Evolutionary conservation across 495 filamentous ascomycete species (phyloP), one percentile per base, ranked within the genome.

Genomic region (Hypoxylon crocopeplum): DNA sequence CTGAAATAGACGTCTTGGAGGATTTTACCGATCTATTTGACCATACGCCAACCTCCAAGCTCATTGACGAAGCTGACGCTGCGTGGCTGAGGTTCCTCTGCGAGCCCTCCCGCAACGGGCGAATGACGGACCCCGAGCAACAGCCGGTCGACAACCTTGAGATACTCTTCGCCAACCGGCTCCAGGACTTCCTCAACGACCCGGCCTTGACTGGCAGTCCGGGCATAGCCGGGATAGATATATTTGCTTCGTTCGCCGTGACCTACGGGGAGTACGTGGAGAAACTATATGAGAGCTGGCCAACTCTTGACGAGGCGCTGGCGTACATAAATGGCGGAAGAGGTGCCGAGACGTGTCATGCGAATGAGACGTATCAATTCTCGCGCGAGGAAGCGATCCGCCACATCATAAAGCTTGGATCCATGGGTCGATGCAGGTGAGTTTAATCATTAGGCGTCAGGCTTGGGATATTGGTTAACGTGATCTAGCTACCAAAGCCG

Each of bases 61-160:
- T 68, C 8, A 13, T 66, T 10, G 65, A 66, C 44, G 68, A 70
- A 16, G 10, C 15, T 8, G 68, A 70, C 19, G 55, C 63, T 29
- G 55, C 51, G n/a, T 70, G 68, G 68, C 20, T 70, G 19, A 56
- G 52, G 33, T 66, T 57, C 42, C 56, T 70, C 19, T 66, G 65
- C 29, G 41, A 61, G 39, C 62, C 68, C 1, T 68, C 68, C 12
- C 38, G 55, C 24, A 66, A 49, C 12, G 2, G n/a, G 2, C 12
- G 21, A 8, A 68, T 66, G 65, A 56, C 51, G 12, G 44, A 66
- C 37, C 58, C 65, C 7, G 13, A 34, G 1, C 38, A 53, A 11
- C 44, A 30, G 12, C 60, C 56, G 3, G 7, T 25, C 1, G 24
- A 68, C 2, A 70, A 70, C 33, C 58, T 66, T 11, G 21, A 30